These are phyloP conservation scores for Xylaria sp. DNA, from an alignment of 2,329 filamentous ascomycete genomes.

Conservation along the genomic window DNA sequence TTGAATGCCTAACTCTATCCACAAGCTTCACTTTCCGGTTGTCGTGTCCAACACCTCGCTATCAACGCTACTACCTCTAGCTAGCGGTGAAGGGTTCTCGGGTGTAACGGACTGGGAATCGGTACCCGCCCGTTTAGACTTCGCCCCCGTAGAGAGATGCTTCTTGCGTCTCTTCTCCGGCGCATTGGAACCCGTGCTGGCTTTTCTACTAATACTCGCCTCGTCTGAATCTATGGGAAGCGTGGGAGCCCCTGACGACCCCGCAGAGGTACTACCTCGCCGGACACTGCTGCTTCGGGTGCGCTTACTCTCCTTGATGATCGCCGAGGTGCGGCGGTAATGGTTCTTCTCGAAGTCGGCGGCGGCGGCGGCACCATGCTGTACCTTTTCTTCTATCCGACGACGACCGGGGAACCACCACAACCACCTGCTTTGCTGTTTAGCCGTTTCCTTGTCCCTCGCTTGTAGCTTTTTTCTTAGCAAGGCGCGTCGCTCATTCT, in stretches of 20 bases:
- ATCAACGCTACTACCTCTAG: conserved; percentile 58
- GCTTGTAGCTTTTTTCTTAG: conserved; percentile 76
- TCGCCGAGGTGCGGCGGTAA: conserved; percentile 56
- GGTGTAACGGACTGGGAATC: conserved; percentile 67
- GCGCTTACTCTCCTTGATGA: conserved; percentile 60
- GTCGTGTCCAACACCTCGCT: conserved; percentile 35
- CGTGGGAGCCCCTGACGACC: conserved; percentile 62
- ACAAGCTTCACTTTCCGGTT: conserved; percentile 13
- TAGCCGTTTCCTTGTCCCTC: conserved; percentile 74
- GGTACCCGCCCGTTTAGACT: conserved; percentile 56
- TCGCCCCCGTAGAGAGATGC: conserved; percentile 55
- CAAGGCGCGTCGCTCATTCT: conserved; percentile 86
- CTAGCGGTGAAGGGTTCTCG: conserved; percentile 65
- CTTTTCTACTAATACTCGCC: conserved; percentile 54
- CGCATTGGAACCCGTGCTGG: conserved; percentile 59
- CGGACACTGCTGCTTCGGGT: conserved; percentile 65
- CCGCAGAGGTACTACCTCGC: conserved; percentile 61
- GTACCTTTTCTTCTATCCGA: conserved; percentile 53
- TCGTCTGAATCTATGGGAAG: conserved; percentile 60
- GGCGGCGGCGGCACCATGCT: conserved; percentile 18
- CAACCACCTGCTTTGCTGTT: conserved; percentile 76
- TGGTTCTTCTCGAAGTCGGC: conserved; percentile 52
- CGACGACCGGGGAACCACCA: conserved; percentile 89
- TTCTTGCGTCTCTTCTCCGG: conserved; percentile 66
- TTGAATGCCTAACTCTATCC: not conserved